Base-by-base conservation (phyloP, 768 basidiomycete genomes). In the Boletus vinaceobasis region DNA sequence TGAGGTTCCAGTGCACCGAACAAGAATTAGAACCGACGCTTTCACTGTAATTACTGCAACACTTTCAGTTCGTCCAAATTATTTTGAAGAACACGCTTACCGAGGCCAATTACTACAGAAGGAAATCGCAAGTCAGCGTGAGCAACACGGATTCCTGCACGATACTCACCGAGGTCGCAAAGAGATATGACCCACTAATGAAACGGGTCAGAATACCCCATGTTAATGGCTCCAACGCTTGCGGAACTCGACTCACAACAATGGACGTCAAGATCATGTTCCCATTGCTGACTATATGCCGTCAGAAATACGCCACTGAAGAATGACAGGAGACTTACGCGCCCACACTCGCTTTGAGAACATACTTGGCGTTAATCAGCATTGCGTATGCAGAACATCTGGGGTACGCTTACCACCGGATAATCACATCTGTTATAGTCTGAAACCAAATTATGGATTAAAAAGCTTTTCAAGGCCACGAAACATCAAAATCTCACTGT, bases 291-390 rank as follows among this genome's bases (percentile, higher is more conserved):
- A 62, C 61, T 62, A 14, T 27, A 42, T 45, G 79, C 78, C 77
- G n/a, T 63, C 21, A 49, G 36, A 48, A 35, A 15, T 1, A 43
- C 38, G 19, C 14, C 15, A 14, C 7, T 6, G 10, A 38, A 21
- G n/a, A 45, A 43, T 10, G 46, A 54, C 7, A 33, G 17, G 4
- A 51, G 21, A 70, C 80, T 62, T 65, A 84, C 84, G 60, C 55
- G 71, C 72, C 68, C 75, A 84, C 21, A 84, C 71, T 6, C 82
- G 74, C 48, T 65, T 69, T 26, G 79, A 75, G 58, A 82, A 85
- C 71, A 83, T 73, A 33, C 75, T 78, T 36, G 15, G 2, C 3
- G 1, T 10, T 11, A 6, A 43, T 58, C 26, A 65, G 46, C 29
- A 5, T 31, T 7, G 17, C n/a, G 23, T 23, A n/a, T 32, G 17